Base-by-base conservation (phyloP, 2,329 filamentous ascomycete genomes). In the Stagonosporopsis vannaccii region DNA sequence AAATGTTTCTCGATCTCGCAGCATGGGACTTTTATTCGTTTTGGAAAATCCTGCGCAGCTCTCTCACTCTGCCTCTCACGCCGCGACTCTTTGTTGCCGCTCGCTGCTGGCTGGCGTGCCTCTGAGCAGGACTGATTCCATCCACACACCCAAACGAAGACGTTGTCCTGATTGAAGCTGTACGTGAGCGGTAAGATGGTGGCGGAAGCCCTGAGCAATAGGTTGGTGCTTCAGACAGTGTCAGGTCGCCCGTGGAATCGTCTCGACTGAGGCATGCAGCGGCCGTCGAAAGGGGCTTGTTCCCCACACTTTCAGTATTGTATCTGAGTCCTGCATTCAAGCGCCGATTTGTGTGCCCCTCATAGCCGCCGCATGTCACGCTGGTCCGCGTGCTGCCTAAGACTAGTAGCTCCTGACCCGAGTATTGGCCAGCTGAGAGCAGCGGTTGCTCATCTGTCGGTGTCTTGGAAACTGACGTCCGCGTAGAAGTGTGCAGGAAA, bases 141-240 rank as follows among this genome's bases (percentile, higher is more conserved):
- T 75, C 72, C 9, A 75, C 65, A 45, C 72, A 75, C 6, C 72
- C 73, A 36, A 75, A 75, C 3, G 73, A 75, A 11, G 73, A 75
- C 7, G 67, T 73, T 3, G 68, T 68, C 39, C 66, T 54, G 2
- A 69, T 54, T n/a, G 73, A 75, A 3, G 55, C 67, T 7, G 70
- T 59, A 2, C 63, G 68, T 13, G 73, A 74, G 20, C 66, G 65
- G 51, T 75, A 75, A 0, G 72, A 72, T n/a, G 73, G 73, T 9
- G 72, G 73, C 20, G 65, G 66, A 11, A 52, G 61, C 17, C 72
- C 72, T 0, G 73, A 67, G 39, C 60, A 69, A 59, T 74, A 75
- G 0, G 72, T 72, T 0, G 73, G 72, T 2, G 66, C 66, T 44
- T 74, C 72, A 1, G 73, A 75, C 7, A 74, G 46, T 1, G 73